These are phyloP conservation scores for Erythrophleum ivorense DNA, from an alignment of 331 rosid genomes.

Conservation along the genomic window DNA sequence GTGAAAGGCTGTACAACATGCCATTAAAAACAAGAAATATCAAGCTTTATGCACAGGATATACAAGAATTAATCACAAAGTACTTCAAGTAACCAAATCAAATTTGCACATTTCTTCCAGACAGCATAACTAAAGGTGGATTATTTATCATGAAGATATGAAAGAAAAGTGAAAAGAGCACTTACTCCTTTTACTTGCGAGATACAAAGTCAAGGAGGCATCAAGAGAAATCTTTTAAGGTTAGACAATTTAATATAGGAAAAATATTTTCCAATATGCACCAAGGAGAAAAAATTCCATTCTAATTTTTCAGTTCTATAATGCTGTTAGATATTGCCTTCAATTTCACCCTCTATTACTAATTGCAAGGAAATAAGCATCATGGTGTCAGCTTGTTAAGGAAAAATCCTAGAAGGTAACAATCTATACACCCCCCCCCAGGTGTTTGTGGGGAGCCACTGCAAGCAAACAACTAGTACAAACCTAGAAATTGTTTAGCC, in stretches of 20 bases:
- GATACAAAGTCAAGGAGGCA: slow-evolving; percentile 7
- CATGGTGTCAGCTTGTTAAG: neutral
- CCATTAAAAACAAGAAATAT: neutral
- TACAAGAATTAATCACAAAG: neutral
- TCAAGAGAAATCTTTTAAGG: neutral
- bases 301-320: neutral
- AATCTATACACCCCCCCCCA: neutral
- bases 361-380: neutral
- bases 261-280: neutral
- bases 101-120: neutral
- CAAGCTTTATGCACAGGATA: neutral
- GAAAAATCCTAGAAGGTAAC: neutral
- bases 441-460: neutral
- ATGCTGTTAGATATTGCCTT: slow-evolving; percentile 1
- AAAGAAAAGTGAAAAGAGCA: too few species aligned
- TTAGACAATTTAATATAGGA: slow-evolving; percentile 18
- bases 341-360: neutral
- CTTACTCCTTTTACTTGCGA: neutral
- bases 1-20: neutral
- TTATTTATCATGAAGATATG: neutral
- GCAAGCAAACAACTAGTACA: neutral
- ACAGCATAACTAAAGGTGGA: neutral
- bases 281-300: neutral
- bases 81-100: neutral
- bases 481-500: neutral